A percentile compares a stretch with the other conserved stretches of the same genome.
phyloP scores from a whole-genome alignment of 2,329 filamentous ascomycete species.

The Aspergillus bombycis region DNA sequence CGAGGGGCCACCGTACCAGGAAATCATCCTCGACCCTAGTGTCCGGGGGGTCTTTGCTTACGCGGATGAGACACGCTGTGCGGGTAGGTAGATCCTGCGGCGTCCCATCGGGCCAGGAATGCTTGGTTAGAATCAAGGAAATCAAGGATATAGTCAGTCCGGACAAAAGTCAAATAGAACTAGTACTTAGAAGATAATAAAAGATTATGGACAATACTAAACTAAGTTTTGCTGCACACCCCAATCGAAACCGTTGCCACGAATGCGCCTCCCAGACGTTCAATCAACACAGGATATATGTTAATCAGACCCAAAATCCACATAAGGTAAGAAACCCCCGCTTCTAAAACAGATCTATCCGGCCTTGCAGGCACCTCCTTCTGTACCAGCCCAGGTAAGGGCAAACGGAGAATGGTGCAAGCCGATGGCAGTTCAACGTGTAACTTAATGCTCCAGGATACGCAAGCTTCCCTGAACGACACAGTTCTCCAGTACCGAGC shows the following conservation, averaged over 20 bases:
- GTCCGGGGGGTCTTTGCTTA: neutral
- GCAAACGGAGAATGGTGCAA: constrained; percentile 8
- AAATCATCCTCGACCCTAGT: neutral
- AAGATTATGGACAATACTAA: constrained; percentile 4
- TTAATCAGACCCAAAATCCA: constrained; percentile 15
- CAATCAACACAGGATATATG: constrained; percentile 12
- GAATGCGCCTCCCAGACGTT: constrained; percentile 8
- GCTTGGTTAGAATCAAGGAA: neutral
- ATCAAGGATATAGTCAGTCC: neutral
- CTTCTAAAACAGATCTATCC: constrained; percentile 22
- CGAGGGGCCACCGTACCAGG: neutral
- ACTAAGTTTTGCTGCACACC: constrained; percentile 12
- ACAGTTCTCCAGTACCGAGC: constrained; percentile 97
- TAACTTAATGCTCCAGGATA: constrained; percentile 65
- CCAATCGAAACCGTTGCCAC: constrained; percentile 5
- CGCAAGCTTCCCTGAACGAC: constrained; percentile 96
- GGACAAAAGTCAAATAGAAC: neutral
- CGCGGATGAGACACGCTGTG: neutral
- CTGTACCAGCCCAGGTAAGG: constrained; percentile 12
- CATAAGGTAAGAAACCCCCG: constrained; percentile 7
- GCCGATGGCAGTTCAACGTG: neutral
- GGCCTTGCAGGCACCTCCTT: constrained; percentile 12
- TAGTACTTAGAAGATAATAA: neutral
- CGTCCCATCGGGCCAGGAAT: neutral
- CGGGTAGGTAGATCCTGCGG: neutral